Evolutionary conservation across 495 filamentous ascomycete genomes (phyloP), one percentile per base, ranked within the genome.

Genomic region (Xylaria intraflava): DNA sequence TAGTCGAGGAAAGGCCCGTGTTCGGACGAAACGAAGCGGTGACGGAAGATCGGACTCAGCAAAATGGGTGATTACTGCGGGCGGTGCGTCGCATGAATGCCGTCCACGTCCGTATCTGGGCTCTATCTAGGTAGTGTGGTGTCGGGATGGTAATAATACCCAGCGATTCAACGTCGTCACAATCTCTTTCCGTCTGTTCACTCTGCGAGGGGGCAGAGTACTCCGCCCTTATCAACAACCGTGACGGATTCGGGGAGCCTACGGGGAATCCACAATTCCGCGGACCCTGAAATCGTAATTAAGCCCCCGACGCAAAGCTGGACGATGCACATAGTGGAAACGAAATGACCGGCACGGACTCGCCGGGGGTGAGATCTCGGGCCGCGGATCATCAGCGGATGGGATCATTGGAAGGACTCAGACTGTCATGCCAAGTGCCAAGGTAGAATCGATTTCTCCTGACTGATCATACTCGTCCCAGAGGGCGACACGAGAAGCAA

Each of bases 261-360:
- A 23, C 7, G 51, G 49, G 16, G 53, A 53, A n/a, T n/a, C n/a
- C n/a, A n/a, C n/a, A 22, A 51, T 16, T 9, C 51, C 57, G 46
- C 51, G 56, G 45, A 46, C 23, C 23, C 46, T 46, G 29, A 49
- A 50, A 17, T 35, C 43, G 44, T 12, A 20, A 40, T 26, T 29
- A 53, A 60, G 17, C 30, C 33, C 12, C 52, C 49, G 19, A 40
- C 17, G 30, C 50, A 53, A 22, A 11, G 23, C 24, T 22, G 41
- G n/a, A 14, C 22, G 41, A 10, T 45, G 42, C 22, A 46, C 10
- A 22, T 46, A 20, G 19, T 24, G 26, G 11, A n/a, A n/a, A n/a
- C n/a, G n/a, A n/a, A 39, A 43, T 16, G 17, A 19, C 12, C 23
- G 29, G 31, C 48, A 29, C 27, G 29, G 31, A 19, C 49, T 42